Evolutionary conservation across 2,329 filamentous ascomycete genomes (phyloP), one percentile per base, ranked within the genome.

Genomic region (Chaetomium olivaceum): DNA sequence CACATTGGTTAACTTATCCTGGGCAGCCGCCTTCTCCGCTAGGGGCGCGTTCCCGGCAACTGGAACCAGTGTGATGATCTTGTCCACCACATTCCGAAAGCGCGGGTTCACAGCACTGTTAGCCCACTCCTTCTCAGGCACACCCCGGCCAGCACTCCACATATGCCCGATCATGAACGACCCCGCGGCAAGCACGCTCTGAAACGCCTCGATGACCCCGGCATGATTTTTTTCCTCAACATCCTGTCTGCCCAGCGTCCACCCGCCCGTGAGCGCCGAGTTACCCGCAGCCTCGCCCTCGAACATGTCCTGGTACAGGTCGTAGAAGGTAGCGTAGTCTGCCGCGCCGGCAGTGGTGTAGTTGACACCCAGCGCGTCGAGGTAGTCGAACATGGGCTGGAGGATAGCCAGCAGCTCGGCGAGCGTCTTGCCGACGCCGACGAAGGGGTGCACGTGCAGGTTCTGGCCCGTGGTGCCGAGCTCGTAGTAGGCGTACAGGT

Each of bases 401-500:
- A 81, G 69, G 23, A 79, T 73, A 3, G 71, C 68, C n/a, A 74
- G 64, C 25, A 79, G 71, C 64, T 80, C 69, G n/a, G 65, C 70
- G 0, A 71, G 66, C 0, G 74, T 78, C 72, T 79, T 77, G 59
- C 76, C 75, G 29, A 79, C 67, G 29, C 74, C 77, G 1, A 79
- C 74, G 50, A 77, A 73, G 4, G 77, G 77, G n/a, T 76, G 74
- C n/a, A 80, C 76, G 62, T 76, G 74, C 19, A 82, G 74, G 39
- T 74, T 79, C 55, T 78, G 73, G 50, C 79, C 77, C 7, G 77
- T 75, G 9, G 74, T 73, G 27, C 76, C 74, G 1, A 81, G 72
- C 55, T 80, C 80, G 67, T 81, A 82, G 66, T 80, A 81, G 23
- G 80, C 73, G 52, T 78, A 78, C 12, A 83, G 76, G 1, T 80